A percentile compares a stretch with the other conserved stretches of the same genome.
These are phyloP conservation scores for Terana coerulea DNA, from an alignment of 768 basidiomycete species.

Conservation along the genomic window DNA sequence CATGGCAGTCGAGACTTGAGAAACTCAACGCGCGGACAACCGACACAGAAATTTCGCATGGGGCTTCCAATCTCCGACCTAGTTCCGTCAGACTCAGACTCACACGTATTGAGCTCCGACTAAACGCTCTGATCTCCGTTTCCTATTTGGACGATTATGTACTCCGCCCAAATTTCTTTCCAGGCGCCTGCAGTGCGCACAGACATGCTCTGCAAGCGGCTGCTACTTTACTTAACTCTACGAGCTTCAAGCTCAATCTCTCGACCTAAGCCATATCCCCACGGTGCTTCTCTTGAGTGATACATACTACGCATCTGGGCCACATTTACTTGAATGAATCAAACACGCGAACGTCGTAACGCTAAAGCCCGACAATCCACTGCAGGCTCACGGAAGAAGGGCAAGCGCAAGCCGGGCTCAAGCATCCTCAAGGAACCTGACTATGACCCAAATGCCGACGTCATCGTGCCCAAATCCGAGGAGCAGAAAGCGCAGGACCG, in stretches of 20 bases:
- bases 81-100: not conserved
- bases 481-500: slow-evolving; percentile 59
- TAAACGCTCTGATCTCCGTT: not conserved
- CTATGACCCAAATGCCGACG: slow-evolving; percentile 54
- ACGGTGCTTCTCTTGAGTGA: not conserved
- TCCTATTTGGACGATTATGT: not conserved
- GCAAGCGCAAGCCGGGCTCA: slow-evolving; percentile 11
- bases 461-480: slow-evolving; percentile 54
- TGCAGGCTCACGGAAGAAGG: slow-evolving; percentile 24
- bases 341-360: slow-evolving; percentile 19
- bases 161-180: not conserved
- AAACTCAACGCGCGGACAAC: slow-evolving; percentile 5
- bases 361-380: slow-evolving; percentile 24
- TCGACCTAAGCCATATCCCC: too few species aligned
- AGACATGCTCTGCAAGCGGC: too few species aligned
- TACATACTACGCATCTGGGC: not conserved
- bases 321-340: slow-evolving; percentile 6
- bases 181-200: not conserved
- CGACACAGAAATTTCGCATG: not conserved
- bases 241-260: too few species aligned
- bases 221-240: too few species aligned
- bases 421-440: slow-evolving; percentile 16
- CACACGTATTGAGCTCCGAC: not conserved
- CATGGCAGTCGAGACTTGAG: slow-evolving; percentile 8
- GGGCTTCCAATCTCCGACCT: not conserved